Base-by-base conservation (phyloP, 495 filamentous ascomycete species). In the Talaromyces thailandensis region DNA sequence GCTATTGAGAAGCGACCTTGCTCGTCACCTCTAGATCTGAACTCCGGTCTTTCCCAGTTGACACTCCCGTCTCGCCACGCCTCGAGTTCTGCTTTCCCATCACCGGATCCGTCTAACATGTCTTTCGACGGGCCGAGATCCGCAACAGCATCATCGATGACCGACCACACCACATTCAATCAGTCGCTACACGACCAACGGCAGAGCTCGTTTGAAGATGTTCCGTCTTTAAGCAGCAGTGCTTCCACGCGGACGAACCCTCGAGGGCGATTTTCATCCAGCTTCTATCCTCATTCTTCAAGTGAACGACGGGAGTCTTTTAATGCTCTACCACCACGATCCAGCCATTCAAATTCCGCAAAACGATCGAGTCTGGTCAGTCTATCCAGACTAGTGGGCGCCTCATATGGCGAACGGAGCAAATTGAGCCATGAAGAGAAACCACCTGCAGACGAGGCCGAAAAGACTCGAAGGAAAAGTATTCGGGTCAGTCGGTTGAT, bases 311-410 rank as follows among this genome's bases (percentile, higher is more conserved):
- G 88, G 7, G 81, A 84, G 16, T 92, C 89, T 81, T 91, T 56
- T 87, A 84, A 85, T 11, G 76, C 83, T 29, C 79, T 86, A 12
- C 81, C 86, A 58, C 83, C 85, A 25, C 86, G 88, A 24, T 74
- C 66, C 60, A 78, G 72, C 65, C 77, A 70, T 45, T 67, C 69
- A 56, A 73, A 74, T 55, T 68, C 73, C 23, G 70, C 76, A 51
- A 91, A 95, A 68, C 84, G 92, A 51, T 88, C 88, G 5, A 95
- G 91, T 69, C 81, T 96, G 64, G 91, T 86, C 7, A 96, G 92
- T 69, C 76, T 96, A 40, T 93, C 90, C 45, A 87, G 91, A 58
- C 78, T 96, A 16, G 87, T 96, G 48, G 89, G 86, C 67, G 88
- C 85, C 45, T 86, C 88, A 8, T 85, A 92, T 64, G 84, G 85